Evolutionary conservation across 2,329 filamentous ascomycete species (phyloP).

Genomic region (Hirsutella thompsonii): DNA sequence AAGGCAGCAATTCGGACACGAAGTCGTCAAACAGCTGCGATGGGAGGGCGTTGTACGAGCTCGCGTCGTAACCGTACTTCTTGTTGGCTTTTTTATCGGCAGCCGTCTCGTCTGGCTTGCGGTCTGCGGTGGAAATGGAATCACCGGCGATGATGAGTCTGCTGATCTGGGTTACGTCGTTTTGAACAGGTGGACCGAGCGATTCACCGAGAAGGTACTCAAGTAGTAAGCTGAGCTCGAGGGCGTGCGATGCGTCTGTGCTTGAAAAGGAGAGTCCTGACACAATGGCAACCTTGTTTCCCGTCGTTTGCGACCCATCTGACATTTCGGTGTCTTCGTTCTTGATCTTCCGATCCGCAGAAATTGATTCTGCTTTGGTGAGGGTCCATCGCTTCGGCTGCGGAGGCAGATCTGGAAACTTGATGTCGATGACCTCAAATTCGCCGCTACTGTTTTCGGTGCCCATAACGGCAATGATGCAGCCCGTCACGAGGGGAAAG

Average conservation of each 20-base stretch:
- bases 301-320: constrained; percentile 20
- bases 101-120: constrained; percentile 24
- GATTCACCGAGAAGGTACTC: constrained; percentile 85
- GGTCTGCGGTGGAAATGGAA: constrained; percentile 56
- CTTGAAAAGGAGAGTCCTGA: constrained; percentile 80
- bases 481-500: constrained; percentile 75
- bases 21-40: constrained; percentile 76
- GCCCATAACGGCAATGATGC: constrained; percentile 86
- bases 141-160: constrained; percentile 87
- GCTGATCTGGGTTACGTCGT: constrained; percentile 54
- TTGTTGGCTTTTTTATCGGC: constrained; percentile 42
- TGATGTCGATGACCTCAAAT: constrained; percentile 83
- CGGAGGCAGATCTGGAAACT: constrained; percentile 72
- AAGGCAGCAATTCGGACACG: constrained; percentile 67
- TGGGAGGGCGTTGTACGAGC: constrained; percentile 75
- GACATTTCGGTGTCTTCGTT: constrained; percentile 46
- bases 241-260: constrained; percentile 54
- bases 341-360: constrained; percentile 21
- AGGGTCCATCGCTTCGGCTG: constrained; percentile 73
- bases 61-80: constrained; percentile 91
- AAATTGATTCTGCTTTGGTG: too few species aligned
- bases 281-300: constrained; percentile 64
- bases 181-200: constrained; percentile 45
- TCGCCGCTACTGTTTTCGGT: constrained; percentile 88
- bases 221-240: constrained; percentile 64